These are phyloP conservation scores for Adiantum capillusveneris DNA, from an alignment of 75 land plant genomes.

Conservation along the genomic window DNA sequence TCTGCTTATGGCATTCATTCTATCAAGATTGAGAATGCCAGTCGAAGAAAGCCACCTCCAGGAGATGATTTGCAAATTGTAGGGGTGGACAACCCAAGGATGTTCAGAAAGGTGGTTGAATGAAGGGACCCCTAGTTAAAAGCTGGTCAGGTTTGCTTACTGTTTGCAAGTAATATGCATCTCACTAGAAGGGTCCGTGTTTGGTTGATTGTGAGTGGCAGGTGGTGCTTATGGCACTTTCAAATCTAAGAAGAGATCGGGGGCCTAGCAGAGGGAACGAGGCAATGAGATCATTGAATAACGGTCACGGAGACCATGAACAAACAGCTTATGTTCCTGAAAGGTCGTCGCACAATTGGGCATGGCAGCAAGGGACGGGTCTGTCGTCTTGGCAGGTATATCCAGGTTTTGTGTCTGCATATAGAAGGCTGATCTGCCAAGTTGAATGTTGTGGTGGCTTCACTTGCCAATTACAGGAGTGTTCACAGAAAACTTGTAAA, in stretches of 20 bases:
- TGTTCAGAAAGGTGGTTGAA: slow-evolving; percentile 68
- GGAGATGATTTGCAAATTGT: slow-evolving; percentile 70
- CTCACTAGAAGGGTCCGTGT: no score
- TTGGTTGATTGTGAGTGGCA: slow-evolving; percentile 10
- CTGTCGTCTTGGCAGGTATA: slow-evolving; percentile 17
- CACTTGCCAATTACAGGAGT: no score
- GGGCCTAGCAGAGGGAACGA: neutral
- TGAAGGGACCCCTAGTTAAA: no score
- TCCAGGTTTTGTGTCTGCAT: neutral
- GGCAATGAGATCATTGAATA: neutral
- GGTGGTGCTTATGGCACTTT: slow-evolving; percentile 18
- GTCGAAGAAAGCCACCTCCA: slow-evolving; percentile 48
- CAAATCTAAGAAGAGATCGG: slow-evolving; percentile 17
- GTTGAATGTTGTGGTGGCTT: no score
- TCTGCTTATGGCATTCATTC: slow-evolving; percentile 67
- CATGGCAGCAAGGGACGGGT: slow-evolving; percentile 9
- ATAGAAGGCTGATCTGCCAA: no score
- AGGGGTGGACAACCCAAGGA: slow-evolving; percentile 52
- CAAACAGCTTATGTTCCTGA: slow-evolving; percentile 4
- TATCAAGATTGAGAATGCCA: slow-evolving; percentile 64
- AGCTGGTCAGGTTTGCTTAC: no score
- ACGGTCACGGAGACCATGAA: slow-evolving; percentile 9
- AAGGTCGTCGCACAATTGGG: slow-evolving; percentile 4
- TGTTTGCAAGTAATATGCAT: no score
- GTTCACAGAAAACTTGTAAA: no score